A percentile compares a stretch with the other conserved stretches of the same genome.
Evolutionary conservation across 1,284 basidiomycete species (phyloP).

Genomic region (Cryptococcus amylolentus): DNA sequence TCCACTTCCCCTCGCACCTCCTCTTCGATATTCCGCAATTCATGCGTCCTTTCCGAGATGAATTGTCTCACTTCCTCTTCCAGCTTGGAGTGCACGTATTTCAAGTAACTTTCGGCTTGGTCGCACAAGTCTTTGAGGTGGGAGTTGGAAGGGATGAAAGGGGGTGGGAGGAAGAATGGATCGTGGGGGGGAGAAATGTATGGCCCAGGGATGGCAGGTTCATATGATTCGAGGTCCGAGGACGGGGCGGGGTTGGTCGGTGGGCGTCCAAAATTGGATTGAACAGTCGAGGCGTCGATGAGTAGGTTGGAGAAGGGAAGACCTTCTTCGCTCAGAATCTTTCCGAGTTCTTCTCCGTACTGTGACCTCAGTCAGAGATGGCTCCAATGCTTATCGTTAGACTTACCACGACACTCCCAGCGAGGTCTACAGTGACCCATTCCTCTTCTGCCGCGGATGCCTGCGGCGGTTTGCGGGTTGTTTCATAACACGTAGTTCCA

Average conservation of each 20-base stretch:
- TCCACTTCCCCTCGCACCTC: slow-evolving; percentile 44
- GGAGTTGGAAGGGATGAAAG: slow-evolving; percentile 51
- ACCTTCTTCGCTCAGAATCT: slow-evolving; percentile 2
- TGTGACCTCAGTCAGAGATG: slow-evolving; percentile 5
- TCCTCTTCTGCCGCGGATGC: slow-evolving; percentile 21
- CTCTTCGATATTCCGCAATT: slow-evolving; percentile 39
- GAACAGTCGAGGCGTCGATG: slow-evolving; percentile 8
- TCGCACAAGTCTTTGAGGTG: slow-evolving; percentile 44
- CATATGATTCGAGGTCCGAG: slow-evolving; percentile 9
- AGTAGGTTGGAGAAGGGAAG: slow-evolving; percentile 27
- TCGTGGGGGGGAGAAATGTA: slow-evolving; percentile 40
- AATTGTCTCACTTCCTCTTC: slow-evolving; percentile 41
- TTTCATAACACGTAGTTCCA: slow-evolving; percentile 24
- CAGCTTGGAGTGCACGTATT: slow-evolving; percentile 23
- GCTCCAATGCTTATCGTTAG: not conserved
- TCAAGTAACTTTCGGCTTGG: slow-evolving; percentile 31
- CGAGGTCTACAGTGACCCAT: slow-evolving; percentile 31
- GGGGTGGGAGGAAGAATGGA: slow-evolving; percentile 50
- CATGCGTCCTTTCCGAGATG: slow-evolving; percentile 29
- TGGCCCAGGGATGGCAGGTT: not conserved
- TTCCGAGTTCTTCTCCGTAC: slow-evolving; percentile 27
- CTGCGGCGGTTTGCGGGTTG: slow-evolving; percentile 8
- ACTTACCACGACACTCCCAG: slow-evolving; percentile 34
- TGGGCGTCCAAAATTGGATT: slow-evolving; percentile 29
- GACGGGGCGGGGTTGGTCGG: slow-evolving; percentile 15